phyloP scores from a whole-genome alignment of 2,329 filamentous ascomycete species.

The Plenodomus lindquistii region DNA sequence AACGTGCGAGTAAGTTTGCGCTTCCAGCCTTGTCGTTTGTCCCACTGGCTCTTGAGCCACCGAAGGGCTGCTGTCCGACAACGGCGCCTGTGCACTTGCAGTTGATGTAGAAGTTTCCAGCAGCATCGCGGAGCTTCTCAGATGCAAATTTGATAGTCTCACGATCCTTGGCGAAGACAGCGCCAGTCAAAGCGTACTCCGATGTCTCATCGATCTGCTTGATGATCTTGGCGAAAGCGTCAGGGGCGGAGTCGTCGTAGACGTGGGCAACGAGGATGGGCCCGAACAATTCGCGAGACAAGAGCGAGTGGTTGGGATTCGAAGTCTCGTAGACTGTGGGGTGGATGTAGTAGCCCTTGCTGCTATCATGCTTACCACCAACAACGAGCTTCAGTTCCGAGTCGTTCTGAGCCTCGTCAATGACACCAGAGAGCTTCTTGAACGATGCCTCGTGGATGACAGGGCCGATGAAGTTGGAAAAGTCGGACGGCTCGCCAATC shows the following conservation, averaged over 20 bases:
- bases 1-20: conserved; percentile 55
- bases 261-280: conserved; percentile 75
- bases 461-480: conserved; percentile 81
- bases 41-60: conserved; percentile 59
- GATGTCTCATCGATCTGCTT: conserved; percentile 70
- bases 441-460: conserved; percentile 84
- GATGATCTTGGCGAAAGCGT: conserved; percentile 64
- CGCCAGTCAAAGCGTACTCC: conserved; percentile 78
- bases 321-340: conserved; percentile 80
- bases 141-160: conserved; percentile 69
- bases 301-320: conserved; percentile 73
- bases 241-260: conserved; percentile 69
- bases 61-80: conserved; percentile 57
- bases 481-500: conserved; percentile 70
- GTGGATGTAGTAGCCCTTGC: conserved; percentile 80
- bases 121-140: conserved; percentile 70
- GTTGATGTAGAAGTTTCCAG: conserved; percentile 86
- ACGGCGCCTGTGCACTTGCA: conserved; percentile 68
- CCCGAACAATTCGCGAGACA: conserved; percentile 81
- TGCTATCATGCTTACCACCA: conserved; percentile 77
- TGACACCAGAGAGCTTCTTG: conserved; percentile 75
- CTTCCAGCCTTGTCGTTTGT: conserved; percentile 64
- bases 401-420: conserved; percentile 80
- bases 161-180: conserved; percentile 74
- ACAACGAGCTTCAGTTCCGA: conserved; percentile 70